A percentile compares a stretch with the other conserved stretches of the same genome.
Conservation (phyloP, 176 grass and related monocot species). For the Oryza meridionalis region DNA sequence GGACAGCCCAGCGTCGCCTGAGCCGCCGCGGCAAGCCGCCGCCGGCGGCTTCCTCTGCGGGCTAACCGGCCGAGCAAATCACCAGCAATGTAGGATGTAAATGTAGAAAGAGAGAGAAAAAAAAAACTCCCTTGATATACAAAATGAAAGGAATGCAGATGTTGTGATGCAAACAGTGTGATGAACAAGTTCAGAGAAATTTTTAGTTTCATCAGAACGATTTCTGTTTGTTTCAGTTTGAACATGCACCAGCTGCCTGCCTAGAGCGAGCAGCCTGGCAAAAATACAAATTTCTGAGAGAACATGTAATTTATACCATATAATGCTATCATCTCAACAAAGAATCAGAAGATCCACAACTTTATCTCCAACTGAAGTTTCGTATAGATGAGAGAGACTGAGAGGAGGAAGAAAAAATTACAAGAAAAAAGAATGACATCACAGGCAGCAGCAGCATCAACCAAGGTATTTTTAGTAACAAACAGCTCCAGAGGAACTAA, state of each 20-base stretch:
- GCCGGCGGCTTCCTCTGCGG: constrained; percentile 50
- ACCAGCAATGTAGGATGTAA: constrained; percentile 72
- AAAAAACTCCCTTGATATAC: not conserved
- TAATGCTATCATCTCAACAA: constrained; percentile 50
- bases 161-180: not conserved
- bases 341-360: constrained; percentile 41
- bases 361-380: constrained; percentile 44
- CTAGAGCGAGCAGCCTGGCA: constrained; percentile 22
- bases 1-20: not conserved
- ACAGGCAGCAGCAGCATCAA: constrained; percentile 46
- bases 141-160: constrained; percentile 1
- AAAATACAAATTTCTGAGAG: not conserved
- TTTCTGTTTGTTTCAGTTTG: not conserved
- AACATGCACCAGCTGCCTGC: constrained; percentile 9
- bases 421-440: constrained; percentile 54
- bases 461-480: constrained; percentile 46
- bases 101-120: not conserved
- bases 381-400: constrained; percentile 39
- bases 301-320: constrained; percentile 45
- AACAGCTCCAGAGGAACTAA: constrained; percentile 35
- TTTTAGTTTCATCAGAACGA: constrained; percentile 2
- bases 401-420: constrained; percentile 11
- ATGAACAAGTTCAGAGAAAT: constrained; percentile 21
- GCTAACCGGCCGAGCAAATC: constrained; percentile 43
- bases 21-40: not conserved